phyloP scores from a whole-genome alignment of 176 grass and related monocot species.

The Zoysia japonica region DNA sequence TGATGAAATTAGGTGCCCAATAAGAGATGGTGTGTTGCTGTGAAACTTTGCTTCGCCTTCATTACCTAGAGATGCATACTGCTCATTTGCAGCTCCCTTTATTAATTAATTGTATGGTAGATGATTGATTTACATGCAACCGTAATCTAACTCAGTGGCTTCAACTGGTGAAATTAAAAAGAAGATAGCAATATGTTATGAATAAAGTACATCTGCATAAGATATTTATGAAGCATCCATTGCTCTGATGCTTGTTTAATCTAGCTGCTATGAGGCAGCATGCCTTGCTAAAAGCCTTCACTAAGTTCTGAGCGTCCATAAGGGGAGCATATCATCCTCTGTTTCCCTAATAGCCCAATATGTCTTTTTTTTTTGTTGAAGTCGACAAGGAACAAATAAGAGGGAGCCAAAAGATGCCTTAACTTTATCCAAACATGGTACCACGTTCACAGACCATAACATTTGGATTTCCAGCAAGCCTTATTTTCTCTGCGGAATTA shows the following conservation, averaged over 20 bases:
- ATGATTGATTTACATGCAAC: slow-evolving; percentile 12
- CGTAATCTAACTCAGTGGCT: not conserved
- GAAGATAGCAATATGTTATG: not conserved
- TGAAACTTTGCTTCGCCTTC: slow-evolving; percentile 16
- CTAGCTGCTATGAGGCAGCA: slow-evolving; percentile 7
- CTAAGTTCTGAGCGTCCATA: slow-evolving; percentile 16
- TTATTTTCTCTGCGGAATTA: slow-evolving; percentile 91
- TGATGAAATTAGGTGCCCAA: slow-evolving; percentile 5
- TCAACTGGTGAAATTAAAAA: slow-evolving; percentile 27
- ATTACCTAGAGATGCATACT: not conserved
- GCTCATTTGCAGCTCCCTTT: not conserved
- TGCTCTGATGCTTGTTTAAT: not conserved
- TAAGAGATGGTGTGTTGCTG: not conserved
- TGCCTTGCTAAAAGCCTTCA: slow-evolving; percentile 19
- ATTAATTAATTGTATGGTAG: not conserved
- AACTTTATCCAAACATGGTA: slow-evolving; percentile 99
- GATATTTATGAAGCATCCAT: slow-evolving; percentile 10
- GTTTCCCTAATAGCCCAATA: not conserved
- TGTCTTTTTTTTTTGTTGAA: not conserved
- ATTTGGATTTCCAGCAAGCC: slow-evolving; percentile 87
- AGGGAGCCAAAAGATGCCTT: slow-evolving; percentile 42
- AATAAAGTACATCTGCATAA: slow-evolving; percentile 1
- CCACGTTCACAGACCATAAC: slow-evolving; percentile 99
- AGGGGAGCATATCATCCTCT: not conserved
- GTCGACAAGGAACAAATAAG: slow-evolving; percentile 13